A percentile compares a stretch with the other conserved stretches of the same genome.
Conservation (phyloP, 495 filamentous ascomycete species). For the Xylaria palmicola region DNA sequence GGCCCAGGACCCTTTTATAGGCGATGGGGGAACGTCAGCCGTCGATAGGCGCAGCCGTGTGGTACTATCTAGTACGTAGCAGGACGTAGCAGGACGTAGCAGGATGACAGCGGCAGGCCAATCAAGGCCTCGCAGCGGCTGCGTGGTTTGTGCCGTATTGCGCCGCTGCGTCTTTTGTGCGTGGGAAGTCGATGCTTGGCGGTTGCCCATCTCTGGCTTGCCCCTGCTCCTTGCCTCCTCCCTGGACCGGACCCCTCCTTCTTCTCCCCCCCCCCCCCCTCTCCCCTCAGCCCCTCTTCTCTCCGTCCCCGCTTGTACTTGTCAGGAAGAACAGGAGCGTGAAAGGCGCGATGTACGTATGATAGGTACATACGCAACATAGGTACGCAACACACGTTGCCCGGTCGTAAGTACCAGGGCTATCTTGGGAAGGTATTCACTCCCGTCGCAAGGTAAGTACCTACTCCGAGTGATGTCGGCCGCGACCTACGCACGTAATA, state of each 20-base stretch:
- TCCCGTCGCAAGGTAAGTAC: too few species aligned
- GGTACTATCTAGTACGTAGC: neutral
- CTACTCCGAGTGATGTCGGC: too few species aligned
- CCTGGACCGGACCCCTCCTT: neutral
- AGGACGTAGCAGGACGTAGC: neutral
- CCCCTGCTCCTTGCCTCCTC: neutral
- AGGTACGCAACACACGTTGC: too few species aligned
- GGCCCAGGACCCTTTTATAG: constrained; percentile 11
- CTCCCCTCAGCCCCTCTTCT: too few species aligned
- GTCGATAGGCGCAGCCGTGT: neutral
- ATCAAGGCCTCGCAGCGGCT: neutral
- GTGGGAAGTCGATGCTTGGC: neutral
- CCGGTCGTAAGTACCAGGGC: too few species aligned
- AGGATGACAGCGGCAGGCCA: neutral
- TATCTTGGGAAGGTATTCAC: too few species aligned
- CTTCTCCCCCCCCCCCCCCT: neutral
- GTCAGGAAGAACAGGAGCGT: too few species aligned
- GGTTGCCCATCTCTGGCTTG: neutral
- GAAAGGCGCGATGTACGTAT: too few species aligned
- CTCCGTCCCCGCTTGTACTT: constrained; percentile 3
- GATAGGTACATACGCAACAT: too few species aligned
- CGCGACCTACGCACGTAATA: constrained; percentile 4
- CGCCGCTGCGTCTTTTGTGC: neutral
- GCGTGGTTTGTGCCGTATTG: constrained; percentile 12
- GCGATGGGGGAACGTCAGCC: neutral